Evolutionary conservation across 1,139 yeast species (phyloP).

Genomic region (Yamadazyma atlantica): DNA sequence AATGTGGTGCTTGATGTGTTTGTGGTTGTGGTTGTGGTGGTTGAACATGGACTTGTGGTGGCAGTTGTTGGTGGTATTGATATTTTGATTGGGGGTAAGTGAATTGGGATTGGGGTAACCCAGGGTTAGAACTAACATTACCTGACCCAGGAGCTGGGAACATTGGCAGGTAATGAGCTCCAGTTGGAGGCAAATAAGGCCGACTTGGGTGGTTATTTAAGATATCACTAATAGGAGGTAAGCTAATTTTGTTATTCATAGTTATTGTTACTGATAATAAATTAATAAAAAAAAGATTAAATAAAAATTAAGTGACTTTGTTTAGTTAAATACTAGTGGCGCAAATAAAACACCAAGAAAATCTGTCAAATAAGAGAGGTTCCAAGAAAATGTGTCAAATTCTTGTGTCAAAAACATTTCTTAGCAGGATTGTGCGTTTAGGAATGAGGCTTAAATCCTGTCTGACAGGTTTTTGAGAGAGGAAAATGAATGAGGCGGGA

Average conservation of each 20-base stretch:
- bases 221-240: slow-evolving; percentile 40
- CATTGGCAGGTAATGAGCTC: too few species aligned
- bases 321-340: too few species aligned
- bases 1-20: neutral
- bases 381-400: slow-evolving; percentile 3
- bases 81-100: neutral
- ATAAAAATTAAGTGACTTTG: too few species aligned
- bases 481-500: too few species aligned
- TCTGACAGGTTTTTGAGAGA: neutral
- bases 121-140: too few species aligned
- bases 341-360: slow-evolving; percentile 1
- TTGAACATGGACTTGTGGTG: neutral
- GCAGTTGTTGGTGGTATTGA: neutral
- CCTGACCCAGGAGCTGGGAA: too few species aligned
- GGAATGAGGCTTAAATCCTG: neutral
- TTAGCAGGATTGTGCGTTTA: neutral
- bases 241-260: slow-evolving; percentile 25
- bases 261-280: neutral
- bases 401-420: slow-evolving; percentile 2
- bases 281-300: neutral
- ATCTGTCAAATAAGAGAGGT: neutral
- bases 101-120: neutral
- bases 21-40: neutral
- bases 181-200: neutral
- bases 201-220: slow-evolving; percentile 15